These are phyloP conservation scores for Diaporthe citrichinensis DNA, from an alignment of 2,329 filamentous ascomycete genomes.

Conservation along the genomic window DNA sequence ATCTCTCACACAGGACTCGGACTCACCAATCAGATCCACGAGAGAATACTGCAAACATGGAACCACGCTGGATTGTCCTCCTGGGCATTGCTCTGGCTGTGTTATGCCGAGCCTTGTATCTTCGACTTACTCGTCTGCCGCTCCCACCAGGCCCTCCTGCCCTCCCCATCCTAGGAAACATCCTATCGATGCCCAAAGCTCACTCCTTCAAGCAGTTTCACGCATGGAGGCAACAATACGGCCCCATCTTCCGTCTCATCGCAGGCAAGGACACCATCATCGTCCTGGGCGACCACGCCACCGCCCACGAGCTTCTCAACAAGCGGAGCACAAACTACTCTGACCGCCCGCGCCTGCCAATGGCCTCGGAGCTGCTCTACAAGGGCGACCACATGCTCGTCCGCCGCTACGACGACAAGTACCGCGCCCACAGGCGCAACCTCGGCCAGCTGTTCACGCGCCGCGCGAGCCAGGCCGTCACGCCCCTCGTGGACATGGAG, in stretches of 20 bases:
- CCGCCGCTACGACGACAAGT: conserved; percentile 45
- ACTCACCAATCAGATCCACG: too few relatives aligned
- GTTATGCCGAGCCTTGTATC: not conserved
- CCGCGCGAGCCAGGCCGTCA: not conserved
- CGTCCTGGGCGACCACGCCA: conserved; percentile 54
- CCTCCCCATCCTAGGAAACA: conserved; percentile 48
- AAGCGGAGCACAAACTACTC: conserved; percentile 55
- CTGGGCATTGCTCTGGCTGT: not conserved
- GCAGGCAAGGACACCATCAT: conserved; percentile 52
- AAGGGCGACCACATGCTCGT: conserved; percentile 47
- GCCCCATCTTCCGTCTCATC: conserved; percentile 52
- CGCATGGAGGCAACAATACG: conserved; percentile 54
- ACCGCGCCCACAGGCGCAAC: conserved; percentile 25
- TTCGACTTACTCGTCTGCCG: not conserved
- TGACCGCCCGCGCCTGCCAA: conserved; percentile 51
- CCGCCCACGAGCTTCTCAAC: conserved; percentile 57
- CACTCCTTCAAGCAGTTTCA: conserved; percentile 57
- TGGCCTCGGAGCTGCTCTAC: conserved; percentile 51
- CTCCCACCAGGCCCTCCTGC: conserved; percentile 31
- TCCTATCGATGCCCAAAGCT: conserved; percentile 49
- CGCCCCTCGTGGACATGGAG: not conserved
- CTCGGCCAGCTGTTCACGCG: conserved; percentile 44
- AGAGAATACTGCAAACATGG: not conserved
- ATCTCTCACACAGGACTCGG: not conserved
- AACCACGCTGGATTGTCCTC: not conserved